These are phyloP conservation scores for Sphagnum tenellum DNA, from an alignment of 225 moss, liverwort and hornwort species.

Conservation along the genomic window DNA sequence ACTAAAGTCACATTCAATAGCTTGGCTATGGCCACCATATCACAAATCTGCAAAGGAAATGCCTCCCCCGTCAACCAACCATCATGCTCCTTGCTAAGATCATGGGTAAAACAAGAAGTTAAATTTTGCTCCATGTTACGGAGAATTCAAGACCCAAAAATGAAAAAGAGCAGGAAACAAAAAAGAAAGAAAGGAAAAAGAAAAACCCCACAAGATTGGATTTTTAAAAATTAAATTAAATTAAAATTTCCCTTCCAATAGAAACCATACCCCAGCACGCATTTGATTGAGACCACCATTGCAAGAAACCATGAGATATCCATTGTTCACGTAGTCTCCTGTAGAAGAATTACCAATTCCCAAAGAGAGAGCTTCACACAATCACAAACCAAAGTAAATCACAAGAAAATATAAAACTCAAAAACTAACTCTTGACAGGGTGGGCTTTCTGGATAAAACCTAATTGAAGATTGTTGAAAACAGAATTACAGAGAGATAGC, in stretches of 20 bases:
- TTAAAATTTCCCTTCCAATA: neutral
- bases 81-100: too few species aligned
- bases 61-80: too few species aligned
- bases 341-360: neutral
- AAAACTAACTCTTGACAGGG: too few species aligned
- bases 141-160: too few species aligned
- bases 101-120: too few species aligned
- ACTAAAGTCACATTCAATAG: slow-evolving; percentile 68
- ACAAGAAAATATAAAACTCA: too few species aligned
- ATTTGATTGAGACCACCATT: slow-evolving; percentile 81
- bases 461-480: neutral
- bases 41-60: slow-evolving; percentile 40
- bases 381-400: neutral
- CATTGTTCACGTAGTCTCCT: slow-evolving; percentile 48
- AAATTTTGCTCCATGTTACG: too few species aligned
- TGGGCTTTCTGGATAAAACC: too few species aligned
- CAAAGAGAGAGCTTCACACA: too few species aligned
- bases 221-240: neutral
- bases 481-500: neutral
- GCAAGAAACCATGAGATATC: slow-evolving; percentile 54
- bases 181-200: too few species aligned
- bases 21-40: slow-evolving; percentile 64
- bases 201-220: too few species aligned
- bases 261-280: slow-evolving; percentile 52
- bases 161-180: too few species aligned